Percentiles rank a stretch among this genome's conserved stretches.
Conservation (phyloP, 306 rosid species). For the Lathyrus sativus region DNA sequence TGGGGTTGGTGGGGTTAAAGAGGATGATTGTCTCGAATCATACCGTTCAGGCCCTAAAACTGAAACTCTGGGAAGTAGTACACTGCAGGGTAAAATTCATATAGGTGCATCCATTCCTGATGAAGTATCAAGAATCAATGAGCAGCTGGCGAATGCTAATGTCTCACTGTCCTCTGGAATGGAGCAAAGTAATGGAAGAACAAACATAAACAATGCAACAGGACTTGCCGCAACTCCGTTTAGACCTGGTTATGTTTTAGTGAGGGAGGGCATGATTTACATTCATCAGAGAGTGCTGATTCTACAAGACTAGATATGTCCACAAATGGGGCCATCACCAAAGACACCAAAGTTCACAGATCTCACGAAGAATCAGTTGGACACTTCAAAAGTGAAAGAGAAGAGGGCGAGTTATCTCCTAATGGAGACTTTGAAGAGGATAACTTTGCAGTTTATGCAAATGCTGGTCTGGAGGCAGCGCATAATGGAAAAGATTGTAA, state of each 20-base stretch:
- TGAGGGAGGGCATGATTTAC: slow-evolving; percentile 65
- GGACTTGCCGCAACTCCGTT: slow-evolving; percentile 67
- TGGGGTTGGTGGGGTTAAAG: slow-evolving; percentile 69
- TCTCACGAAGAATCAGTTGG: slow-evolving; percentile 68
- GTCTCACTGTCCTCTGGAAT: slow-evolving; percentile 53
- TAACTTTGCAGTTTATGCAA: slow-evolving; percentile 77
- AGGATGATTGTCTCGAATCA: slow-evolving; percentile 56
- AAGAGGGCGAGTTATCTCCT: slow-evolving; percentile 98
- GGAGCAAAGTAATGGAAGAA: slow-evolving; percentile 76
- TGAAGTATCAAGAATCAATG: slow-evolving; percentile 64
- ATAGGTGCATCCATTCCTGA: slow-evolving; percentile 60
- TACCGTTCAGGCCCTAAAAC: slow-evolving; percentile 52
- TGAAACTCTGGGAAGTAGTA: slow-evolving; percentile 53
- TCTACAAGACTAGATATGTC: slow-evolving; percentile 66
- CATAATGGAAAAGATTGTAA: slow-evolving; percentile 58
- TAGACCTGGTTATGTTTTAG: slow-evolving; percentile 52
- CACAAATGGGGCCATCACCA: slow-evolving; percentile 54
- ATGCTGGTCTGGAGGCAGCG: slow-evolving; percentile 53
- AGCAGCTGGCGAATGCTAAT: slow-evolving; percentile 55
- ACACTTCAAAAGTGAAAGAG: slow-evolving; percentile 78
- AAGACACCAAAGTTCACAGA: slow-evolving; percentile 56
- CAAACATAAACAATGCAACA: slow-evolving; percentile 59
- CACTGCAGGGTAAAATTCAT: slow-evolving; percentile 62
- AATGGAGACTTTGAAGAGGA: slow-evolving; percentile 97
- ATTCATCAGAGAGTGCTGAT: slow-evolving; percentile 79